Percentiles rank a stretch among this genome's conserved stretches.
phyloP scores from a whole-genome alignment of 495 filamentous ascomycete genomes.

The Astrocystis sublimbata region DNA sequence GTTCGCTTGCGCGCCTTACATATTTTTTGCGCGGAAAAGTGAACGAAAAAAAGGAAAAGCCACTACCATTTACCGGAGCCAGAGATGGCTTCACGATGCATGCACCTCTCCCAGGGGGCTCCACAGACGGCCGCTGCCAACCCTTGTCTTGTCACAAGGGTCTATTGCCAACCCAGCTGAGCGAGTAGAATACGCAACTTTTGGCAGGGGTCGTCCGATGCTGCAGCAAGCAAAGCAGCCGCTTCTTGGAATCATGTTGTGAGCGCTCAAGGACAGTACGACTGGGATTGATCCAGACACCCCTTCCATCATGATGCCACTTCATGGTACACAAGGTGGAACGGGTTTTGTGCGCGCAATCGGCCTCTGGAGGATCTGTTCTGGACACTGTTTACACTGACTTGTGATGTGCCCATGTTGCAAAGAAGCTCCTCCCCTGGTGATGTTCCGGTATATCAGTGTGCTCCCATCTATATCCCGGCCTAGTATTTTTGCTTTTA shows the following conservation, averaged over 20 bases:
- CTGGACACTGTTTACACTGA: constrained; percentile 9
- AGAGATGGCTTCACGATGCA: constrained; percentile 5
- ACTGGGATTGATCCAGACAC: constrained; percentile 8
- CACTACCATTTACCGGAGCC: background rate
- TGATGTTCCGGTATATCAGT: constrained; percentile 15
- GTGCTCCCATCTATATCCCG: constrained; percentile 15
- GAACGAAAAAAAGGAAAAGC: background rate
- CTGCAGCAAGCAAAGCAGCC: background rate
- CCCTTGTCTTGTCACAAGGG: constrained; percentile 5
- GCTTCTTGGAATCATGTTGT: background rate
- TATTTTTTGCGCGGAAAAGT: background rate
- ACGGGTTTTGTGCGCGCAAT: background rate
- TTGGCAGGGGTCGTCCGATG: background rate
- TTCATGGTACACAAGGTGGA: background rate
- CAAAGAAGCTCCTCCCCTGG: background rate
- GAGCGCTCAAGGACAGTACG: constrained; percentile 3
- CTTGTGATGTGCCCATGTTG: constrained; percentile 11
- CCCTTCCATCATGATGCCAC: constrained; percentile 11
- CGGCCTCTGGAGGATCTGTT: constrained; percentile 13
- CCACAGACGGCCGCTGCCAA: constrained; percentile 11
- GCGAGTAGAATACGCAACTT: constrained; percentile 7
- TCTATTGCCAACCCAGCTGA: too few relatives aligned
- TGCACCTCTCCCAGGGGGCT: constrained; percentile 7
- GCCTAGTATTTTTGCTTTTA: constrained; percentile 3
- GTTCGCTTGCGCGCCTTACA: background rate